Evolutionary conservation across 768 basidiomycete genomes (phyloP).

Genomic region (Podaxis carcinomalis): DNA sequence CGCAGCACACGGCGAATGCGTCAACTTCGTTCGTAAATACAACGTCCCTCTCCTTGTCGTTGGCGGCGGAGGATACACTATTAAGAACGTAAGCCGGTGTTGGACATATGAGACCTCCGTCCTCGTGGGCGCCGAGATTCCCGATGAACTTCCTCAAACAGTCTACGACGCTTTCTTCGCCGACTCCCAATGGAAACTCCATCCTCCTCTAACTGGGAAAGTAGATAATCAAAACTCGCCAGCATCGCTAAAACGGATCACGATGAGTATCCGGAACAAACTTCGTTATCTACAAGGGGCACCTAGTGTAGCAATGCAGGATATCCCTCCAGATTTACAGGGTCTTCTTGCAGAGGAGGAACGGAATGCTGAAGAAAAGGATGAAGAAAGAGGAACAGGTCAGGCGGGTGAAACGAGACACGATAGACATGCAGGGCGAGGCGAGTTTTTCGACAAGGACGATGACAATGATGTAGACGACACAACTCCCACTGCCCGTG

Average conservation of each 20-base stretch:
- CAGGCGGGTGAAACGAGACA: conserved; percentile 50
- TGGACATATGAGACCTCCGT: conserved; percentile 99
- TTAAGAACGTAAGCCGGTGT: conserved; percentile 96
- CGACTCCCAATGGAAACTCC: conserved; percentile 88
- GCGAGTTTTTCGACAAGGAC: conserved; percentile 74
- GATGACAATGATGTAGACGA: conserved; percentile 57
- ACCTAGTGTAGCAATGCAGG: conserved; percentile 95
- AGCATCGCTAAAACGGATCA: conserved; percentile 80
- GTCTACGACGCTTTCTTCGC: conserved; percentile 92
- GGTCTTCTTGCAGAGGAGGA: conserved; percentile 74
- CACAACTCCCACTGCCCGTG: conserved; percentile 17
- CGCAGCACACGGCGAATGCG: conserved; percentile 96
- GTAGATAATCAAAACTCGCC: conserved; percentile 92
- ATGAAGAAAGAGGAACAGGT: conserved; percentile 59
- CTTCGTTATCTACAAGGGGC: conserved; percentile 91
- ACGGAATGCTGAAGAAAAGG: conserved; percentile 59
- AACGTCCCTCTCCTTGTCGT: conserved; percentile 87
- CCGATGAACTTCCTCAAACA: conserved; percentile 84
- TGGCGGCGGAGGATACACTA: conserved; percentile 95
- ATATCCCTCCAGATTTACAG: conserved; percentile 90
- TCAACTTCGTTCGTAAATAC: conserved; percentile 93
- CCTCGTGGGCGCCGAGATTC: conserved; percentile 76
- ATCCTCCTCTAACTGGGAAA: conserved; percentile 86
- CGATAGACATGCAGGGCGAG: conserved; percentile 50
- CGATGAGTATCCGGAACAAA: conserved; percentile 81